Conservation (phyloP, 805 yeast species). For the Candida tibetensis region DNA sequence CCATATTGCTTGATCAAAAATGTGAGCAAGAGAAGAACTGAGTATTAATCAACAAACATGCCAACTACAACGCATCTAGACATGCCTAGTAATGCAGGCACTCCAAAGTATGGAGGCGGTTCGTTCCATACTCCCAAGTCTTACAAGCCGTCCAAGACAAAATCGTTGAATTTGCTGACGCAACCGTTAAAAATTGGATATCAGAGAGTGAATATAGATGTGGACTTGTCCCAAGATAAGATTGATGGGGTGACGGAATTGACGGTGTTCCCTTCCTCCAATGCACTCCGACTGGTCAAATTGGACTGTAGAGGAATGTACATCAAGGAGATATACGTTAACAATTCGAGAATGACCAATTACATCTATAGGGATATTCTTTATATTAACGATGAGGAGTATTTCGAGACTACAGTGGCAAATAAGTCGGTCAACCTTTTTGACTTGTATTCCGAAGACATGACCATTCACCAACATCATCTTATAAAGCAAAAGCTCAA, state of each 20-base stretch:
- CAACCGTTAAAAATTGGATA: slow-evolving; percentile 74
- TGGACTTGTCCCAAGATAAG: slow-evolving; percentile 62
- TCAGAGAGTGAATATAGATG: slow-evolving; percentile 76
- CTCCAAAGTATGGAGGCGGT: slow-evolving; percentile 10
- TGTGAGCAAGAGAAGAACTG: too few species aligned
- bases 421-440: slow-evolving; percentile 29
- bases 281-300: slow-evolving; percentile 54
- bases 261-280: slow-evolving; percentile 69
- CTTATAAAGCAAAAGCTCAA: slow-evolving; percentile 51
- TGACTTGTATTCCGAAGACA: slow-evolving; percentile 42
- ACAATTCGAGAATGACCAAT: slow-evolving; percentile 49
- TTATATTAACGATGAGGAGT: slow-evolving; percentile 33
- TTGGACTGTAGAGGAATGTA: slow-evolving; percentile 79
- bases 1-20: too few species aligned
- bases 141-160: slow-evolving; percentile 17
- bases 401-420: slow-evolving; percentile 26
- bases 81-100: slow-evolving; percentile 7
- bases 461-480: slow-evolving; percentile 57
- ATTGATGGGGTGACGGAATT: slow-evolving; percentile 79
- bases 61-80: slow-evolving; percentile 10
- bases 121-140: slow-evolving; percentile 18
- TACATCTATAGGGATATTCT: slow-evolving; percentile 57
- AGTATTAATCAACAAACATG: slow-evolving; percentile 5
- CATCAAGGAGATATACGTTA: slow-evolving; percentile 63
- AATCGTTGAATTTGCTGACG: slow-evolving; percentile 22